phyloP scores from a whole-genome alignment of 371 early-diverging fungal genomes.

The Synchytrium microbalum region DNA sequence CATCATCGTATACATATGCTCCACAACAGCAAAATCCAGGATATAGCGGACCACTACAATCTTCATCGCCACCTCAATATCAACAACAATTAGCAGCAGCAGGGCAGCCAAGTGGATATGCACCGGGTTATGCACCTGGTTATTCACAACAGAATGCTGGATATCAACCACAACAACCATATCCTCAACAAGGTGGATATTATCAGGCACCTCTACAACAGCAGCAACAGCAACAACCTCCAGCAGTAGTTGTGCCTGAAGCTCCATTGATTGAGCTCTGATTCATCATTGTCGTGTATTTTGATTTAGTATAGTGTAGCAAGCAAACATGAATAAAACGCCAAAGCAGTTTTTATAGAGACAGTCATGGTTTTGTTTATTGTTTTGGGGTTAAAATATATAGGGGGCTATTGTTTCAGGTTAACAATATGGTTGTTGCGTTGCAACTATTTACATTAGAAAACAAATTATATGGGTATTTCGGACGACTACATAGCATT shows the following conservation, averaged over 20 bases:
- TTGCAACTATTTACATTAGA: too few species aligned
- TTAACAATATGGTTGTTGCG: too few species aligned
- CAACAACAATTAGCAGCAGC: conserved; percentile 8
- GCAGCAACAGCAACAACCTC: conserved; percentile 1
- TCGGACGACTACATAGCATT: too few species aligned
- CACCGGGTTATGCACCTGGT: conserved; percentile 4
- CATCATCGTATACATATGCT: background rate
- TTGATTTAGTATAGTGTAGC: too few species aligned
- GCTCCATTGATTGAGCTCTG: conserved; percentile 50
- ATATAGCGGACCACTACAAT: too few species aligned
- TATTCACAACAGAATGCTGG: conserved; percentile 9
- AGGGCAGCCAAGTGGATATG: conserved; percentile 3
- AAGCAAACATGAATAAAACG: too few species aligned
- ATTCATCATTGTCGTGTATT: too few species aligned
- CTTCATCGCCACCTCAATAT: background rate
- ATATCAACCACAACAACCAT: conserved; percentile 7
- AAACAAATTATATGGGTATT: too few species aligned
- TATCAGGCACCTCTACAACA: conserved; percentile 12
- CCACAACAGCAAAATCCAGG: background rate
- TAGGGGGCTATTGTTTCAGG: too few species aligned
- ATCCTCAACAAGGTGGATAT: conserved; percentile 15
- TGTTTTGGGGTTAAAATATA: too few species aligned
- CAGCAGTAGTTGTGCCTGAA: conserved; percentile 36
- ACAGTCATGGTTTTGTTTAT: too few species aligned
- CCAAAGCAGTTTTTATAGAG: too few species aligned